phyloP scores from a whole-genome alignment of 176 grass and related monocot genomes.

The sorghum (Sorghum bicolor) region Sorghum_bicolor_NCBIv3 NC_012878.2:7545501-7546000 shows the following conservation, averaged over 20 bases:
- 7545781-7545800: conserved; percentile 91
- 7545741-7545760: conserved; percentile 91
- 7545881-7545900: not conserved
- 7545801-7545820: conserved; percentile 10
- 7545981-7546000: not conserved
- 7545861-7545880: not conserved
- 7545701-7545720: conserved; percentile 85
- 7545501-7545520: conserved; percentile 84
- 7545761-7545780: conserved; percentile 74
- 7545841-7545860: not conserved
- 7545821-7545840: not conserved
- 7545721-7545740: conserved; percentile 58
- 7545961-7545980: not conserved
- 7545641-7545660: not conserved
- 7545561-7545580: conserved; percentile 53
- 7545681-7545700: conserved; percentile 43
- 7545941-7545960: not conserved
- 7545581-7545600: conserved; percentile 91
- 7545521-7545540: conserved; percentile 75
- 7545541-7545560: conserved; percentile 93
- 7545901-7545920: not conserved
- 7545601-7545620: conserved; percentile 34
- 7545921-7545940: not conserved
- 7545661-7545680: not conserved
- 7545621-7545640: conserved; percentile 6